A percentile compares a stretch with the other conserved stretches of the same genome.
These are phyloP conservation scores for Ricinus communis DNA, from an alignment of 345 rosid genomes.

Conservation along the genomic window DNA sequence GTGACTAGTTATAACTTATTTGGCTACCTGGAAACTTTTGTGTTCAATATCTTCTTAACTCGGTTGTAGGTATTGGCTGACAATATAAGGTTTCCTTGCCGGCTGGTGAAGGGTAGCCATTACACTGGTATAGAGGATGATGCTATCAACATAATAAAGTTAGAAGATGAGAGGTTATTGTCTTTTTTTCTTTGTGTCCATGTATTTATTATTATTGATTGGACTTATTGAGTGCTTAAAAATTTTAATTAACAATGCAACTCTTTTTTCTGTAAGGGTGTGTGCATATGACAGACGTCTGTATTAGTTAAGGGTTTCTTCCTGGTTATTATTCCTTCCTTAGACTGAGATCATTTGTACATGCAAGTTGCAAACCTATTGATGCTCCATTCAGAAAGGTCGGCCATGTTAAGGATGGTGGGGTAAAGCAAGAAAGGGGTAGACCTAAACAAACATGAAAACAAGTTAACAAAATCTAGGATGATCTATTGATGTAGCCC, in stretches of 20 bases:
- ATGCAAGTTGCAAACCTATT: no score
- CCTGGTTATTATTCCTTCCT: neutral
- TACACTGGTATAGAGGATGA: slow-evolving; percentile 98
- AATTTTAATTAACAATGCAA: neutral
- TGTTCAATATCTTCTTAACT: slow-evolving; percentile 26
- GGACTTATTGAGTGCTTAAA: neutral
- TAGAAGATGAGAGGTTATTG: slow-evolving; percentile 80
- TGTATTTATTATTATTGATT: neutral
- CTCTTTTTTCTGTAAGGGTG: neutral
- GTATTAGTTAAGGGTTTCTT: neutral
- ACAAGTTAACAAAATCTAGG: no score
- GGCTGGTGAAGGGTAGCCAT: slow-evolving; percentile 96
- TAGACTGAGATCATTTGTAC: no score
- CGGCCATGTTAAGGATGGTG: no score
- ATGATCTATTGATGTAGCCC: no score
- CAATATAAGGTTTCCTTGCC: slow-evolving; percentile 71
- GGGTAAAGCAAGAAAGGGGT: no score
- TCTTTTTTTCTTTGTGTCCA: neutral
- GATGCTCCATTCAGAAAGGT: no score
- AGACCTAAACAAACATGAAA: no score
- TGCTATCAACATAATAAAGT: slow-evolving; percentile 89
- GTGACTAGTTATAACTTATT: neutral
- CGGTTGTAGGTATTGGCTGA: slow-evolving; percentile 86
- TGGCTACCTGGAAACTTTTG: neutral
- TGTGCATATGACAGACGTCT: neutral